Conservation (phyloP, 257 asterid species). For the Solanum medicagineum region DNA sequence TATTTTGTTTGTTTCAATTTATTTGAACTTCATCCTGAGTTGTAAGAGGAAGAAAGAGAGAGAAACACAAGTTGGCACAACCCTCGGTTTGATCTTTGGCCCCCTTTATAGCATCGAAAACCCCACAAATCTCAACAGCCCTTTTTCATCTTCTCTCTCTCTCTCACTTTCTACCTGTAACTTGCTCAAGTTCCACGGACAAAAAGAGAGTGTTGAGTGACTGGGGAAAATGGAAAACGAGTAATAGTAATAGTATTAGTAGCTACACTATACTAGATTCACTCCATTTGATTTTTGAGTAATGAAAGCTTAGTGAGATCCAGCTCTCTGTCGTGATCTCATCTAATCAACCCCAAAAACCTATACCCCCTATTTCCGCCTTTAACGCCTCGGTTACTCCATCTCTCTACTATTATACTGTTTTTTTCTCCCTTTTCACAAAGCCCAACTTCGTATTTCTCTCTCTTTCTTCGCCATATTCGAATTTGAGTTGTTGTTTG, state of each 20-base stretch:
- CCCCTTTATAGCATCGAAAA: conserved; percentile 12
- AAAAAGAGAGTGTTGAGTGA: neutral
- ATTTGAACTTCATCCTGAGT: neutral
- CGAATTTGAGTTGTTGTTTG: neutral
- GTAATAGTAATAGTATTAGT: neutral
- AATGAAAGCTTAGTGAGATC: conserved; percentile 6
- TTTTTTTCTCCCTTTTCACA: conserved; percentile 3
- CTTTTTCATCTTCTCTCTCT: neutral
- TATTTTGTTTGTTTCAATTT: too few relatives aligned
- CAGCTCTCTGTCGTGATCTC: neutral
- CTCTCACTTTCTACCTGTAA: neutral
- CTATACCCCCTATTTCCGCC: neutral
- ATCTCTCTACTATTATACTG: conserved; percentile 17
- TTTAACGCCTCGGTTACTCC: neutral
- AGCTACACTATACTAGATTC: too few relatives aligned
- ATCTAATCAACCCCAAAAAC: neutral
- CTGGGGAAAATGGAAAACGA: neutral
- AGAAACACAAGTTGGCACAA: neutral
- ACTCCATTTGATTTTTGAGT: neutral
- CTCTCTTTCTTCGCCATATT: neutral
- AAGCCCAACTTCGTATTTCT: neutral
- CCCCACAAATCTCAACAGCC: conserved; percentile 55
- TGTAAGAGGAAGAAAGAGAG: neutral
- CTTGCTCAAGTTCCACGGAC: neutral
- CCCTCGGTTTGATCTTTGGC: neutral